phyloP scores from a whole-genome alignment of 176 grass and related monocot genomes.

The Paspalum vaginatum region DNA sequence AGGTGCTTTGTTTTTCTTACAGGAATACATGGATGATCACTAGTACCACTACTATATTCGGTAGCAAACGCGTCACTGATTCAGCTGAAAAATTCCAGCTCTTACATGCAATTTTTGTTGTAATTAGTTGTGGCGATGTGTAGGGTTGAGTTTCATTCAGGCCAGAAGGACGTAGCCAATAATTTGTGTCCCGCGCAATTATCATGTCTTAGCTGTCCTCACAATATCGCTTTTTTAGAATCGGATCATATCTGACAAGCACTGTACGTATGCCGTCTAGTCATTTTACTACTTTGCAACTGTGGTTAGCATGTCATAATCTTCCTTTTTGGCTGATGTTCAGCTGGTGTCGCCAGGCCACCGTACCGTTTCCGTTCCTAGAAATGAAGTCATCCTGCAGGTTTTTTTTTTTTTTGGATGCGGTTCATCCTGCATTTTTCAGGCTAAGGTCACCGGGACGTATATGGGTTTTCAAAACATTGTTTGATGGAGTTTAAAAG shows the following conservation, averaged over 20 bases:
- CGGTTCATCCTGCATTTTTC: too few species aligned
- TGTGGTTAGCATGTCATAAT: conserved; percentile 33
- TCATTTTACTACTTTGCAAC: not conserved
- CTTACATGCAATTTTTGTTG: not conserved
- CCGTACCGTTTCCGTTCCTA: conserved; percentile 4
- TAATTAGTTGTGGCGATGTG: not conserved
- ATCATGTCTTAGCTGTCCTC: conserved; percentile 28
- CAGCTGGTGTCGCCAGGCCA: conserved; percentile 2
- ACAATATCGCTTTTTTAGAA: not conserved
- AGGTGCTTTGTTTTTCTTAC: not conserved
- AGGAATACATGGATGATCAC: not conserved
- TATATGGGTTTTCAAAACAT: too few species aligned
- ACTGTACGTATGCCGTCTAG: conserved; percentile 3
- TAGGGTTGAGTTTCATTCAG: conserved; percentile 29
- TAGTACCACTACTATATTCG: not conserved
- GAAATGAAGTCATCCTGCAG: not conserved
- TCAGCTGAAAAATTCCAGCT: not conserved
- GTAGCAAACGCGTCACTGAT: not conserved
- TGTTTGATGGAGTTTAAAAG: too few species aligned
- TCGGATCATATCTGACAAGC: conserved; percentile 5
- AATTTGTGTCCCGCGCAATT: not conserved
- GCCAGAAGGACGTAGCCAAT: not conserved
- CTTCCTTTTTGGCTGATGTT: not conserved
- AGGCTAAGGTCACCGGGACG: too few species aligned
- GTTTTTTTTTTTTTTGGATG: not conserved